Conservation (phyloP, 2,329 filamentous ascomycete species). For the Cytospora chrysosperma region DNA sequence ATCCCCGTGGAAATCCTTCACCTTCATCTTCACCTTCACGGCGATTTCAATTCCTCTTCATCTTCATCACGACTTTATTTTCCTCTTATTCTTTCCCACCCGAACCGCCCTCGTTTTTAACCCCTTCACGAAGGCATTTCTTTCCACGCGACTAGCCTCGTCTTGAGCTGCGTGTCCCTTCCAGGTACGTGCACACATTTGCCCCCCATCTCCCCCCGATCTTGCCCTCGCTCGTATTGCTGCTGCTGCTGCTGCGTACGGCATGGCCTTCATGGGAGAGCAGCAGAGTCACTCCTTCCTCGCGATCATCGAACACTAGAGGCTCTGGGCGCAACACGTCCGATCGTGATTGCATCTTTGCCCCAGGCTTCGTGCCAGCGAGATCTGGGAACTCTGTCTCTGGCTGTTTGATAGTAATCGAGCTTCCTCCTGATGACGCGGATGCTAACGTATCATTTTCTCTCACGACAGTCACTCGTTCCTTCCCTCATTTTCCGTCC, state of each 20-base stretch:
- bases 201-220: neutral
- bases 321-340: neutral
- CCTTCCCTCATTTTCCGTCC: slow-evolving; percentile 20
- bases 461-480: slow-evolving; percentile 22
- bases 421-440: slow-evolving; percentile 5
- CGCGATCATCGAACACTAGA: neutral
- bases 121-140: slow-evolving; percentile 12
- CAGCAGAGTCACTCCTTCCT: neutral
- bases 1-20: slow-evolving; percentile 5
- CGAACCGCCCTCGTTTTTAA: slow-evolving; percentile 10
- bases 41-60: slow-evolving; percentile 18
- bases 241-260: neutral
- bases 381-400: neutral
- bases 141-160: slow-evolving; percentile 14
- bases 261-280: neutral
- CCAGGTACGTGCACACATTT: slow-evolving; percentile 19
- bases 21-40: slow-evolving; percentile 20
- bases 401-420: neutral
- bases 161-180: slow-evolving; percentile 25
- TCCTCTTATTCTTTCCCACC: slow-evolving; percentile 17
- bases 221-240: slow-evolving; percentile 1
- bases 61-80: slow-evolving; percentile 20
- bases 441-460: slow-evolving; percentile 18
- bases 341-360: neutral
- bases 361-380: neutral